Evolutionary conservation across 768 basidiomycete species (phyloP).

Genomic region (Trametes sanguinea): DNA sequence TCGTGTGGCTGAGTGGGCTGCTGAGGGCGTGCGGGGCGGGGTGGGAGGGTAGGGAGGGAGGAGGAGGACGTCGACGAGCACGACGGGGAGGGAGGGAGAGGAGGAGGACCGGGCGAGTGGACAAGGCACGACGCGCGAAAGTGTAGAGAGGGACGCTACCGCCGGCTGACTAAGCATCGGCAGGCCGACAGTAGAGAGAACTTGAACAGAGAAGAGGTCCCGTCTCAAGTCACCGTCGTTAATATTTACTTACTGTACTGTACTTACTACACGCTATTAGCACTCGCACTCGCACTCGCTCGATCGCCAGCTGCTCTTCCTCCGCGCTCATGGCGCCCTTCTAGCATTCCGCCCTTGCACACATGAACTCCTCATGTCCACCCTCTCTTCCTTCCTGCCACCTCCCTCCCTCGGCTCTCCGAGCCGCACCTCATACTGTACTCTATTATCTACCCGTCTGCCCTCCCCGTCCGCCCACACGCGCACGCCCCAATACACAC

Average conservation of each 20-base stretch:
- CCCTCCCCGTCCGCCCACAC: not conserved
- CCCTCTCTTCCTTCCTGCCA: conserved; percentile 6
- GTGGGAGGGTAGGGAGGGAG: conserved; percentile 2
- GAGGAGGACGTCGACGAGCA: conserved; percentile 29
- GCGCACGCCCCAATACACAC: not conserved
- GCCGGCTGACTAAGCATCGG: conserved; percentile 27
- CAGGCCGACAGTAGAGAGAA: conserved; percentile 5
- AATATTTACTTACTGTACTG: too few relatives aligned
- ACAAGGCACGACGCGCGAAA: conserved; percentile 21
- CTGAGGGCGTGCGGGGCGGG: conserved; percentile 4
- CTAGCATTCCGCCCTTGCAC: conserved; percentile 11
- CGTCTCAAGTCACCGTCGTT: too few relatives aligned
- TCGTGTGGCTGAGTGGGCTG: not conserved
- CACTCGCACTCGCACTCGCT: not conserved
- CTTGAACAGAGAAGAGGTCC: not conserved
- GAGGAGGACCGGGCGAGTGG: conserved; percentile 25
- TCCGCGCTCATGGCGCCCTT: conserved; percentile 13
- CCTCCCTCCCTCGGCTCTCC: not conserved
- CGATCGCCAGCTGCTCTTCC: not conserved
- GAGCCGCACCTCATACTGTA: not conserved
- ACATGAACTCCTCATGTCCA: conserved; percentile 24
- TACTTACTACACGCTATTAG: too few relatives aligned
- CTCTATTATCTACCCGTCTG: not conserved
- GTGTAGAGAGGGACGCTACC: conserved; percentile 5
- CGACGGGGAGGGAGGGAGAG: conserved; percentile 25